Percentiles rank a stretch among this genome's conserved stretches.
These are phyloP conservation scores for Lactifluus subvellereus DNA, from an alignment of 768 basidiomycete genomes.

Conservation along the genomic window DNA sequence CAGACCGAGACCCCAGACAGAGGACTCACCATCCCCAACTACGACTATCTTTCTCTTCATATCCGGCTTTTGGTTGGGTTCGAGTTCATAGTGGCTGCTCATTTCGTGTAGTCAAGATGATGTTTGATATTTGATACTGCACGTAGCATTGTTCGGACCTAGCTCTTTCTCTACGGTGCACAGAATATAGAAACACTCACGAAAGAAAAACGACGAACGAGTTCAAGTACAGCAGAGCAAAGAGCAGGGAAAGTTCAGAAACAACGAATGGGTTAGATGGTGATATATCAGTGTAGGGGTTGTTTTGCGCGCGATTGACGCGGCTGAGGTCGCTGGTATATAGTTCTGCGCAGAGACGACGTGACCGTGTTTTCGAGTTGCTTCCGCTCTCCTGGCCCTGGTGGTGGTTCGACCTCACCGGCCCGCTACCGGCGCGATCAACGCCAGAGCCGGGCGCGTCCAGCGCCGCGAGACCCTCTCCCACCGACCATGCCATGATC, in stretches of 20 bases:
- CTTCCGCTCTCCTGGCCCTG: too few relatives aligned
- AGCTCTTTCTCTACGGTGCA: background rate
- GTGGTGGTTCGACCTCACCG: slow-evolving; percentile 2
- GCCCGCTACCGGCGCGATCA: slow-evolving; percentile 3
- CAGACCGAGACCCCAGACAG: slow-evolving; percentile 24
- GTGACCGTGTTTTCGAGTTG: background rate
- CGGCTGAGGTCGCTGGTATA: background rate
- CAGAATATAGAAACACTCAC: background rate
- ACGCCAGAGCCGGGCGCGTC: background rate
- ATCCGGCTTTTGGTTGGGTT: slow-evolving; percentile 47
- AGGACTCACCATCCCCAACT: slow-evolving; percentile 69
- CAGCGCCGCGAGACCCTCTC: background rate
- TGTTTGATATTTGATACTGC: background rate
- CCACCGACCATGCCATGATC: slow-evolving; percentile 17
- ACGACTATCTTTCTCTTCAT: slow-evolving; percentile 85
- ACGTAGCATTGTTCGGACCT: background rate
- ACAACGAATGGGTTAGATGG: slow-evolving; percentile 11
- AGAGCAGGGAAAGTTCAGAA: background rate
- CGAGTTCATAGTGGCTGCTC: slow-evolving; percentile 17
- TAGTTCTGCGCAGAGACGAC: background rate
- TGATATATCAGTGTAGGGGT: slow-evolving; percentile 12
- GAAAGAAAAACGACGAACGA: background rate
- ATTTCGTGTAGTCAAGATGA: slow-evolving; percentile 18
- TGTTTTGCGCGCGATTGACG: slow-evolving; percentile 2
- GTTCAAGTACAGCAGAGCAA: slow-evolving; percentile 4